phyloP scores from a whole-genome alignment of 2,329 filamentous ascomycete species.

The Diplodia scrobiculata region DNA sequence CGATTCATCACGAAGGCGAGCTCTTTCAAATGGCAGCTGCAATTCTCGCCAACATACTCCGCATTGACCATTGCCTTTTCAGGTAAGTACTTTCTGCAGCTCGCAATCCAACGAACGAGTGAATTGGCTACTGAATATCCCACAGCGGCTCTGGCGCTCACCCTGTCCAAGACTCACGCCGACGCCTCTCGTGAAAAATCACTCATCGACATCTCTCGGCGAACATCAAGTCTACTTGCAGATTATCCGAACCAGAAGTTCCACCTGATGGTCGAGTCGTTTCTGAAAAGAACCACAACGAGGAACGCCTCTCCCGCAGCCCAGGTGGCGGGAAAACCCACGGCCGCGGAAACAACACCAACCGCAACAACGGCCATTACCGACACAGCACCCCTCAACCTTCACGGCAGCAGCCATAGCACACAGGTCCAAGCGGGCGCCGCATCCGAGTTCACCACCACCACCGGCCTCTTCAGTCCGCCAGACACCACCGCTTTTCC shows the following conservation, averaged over 20 bases:
- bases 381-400: not conserved
- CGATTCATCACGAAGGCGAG: not conserved
- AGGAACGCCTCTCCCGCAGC: not conserved
- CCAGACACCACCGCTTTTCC: not conserved
- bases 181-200: not conserved
- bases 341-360: no score
- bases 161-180: not conserved
- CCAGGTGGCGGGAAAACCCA: not conserved
- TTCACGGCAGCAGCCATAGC: not conserved
- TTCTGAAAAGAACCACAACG: not conserved
- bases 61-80: slow-evolving; percentile 4
- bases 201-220: not conserved
- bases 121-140: not conserved
- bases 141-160: not conserved
- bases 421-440: no score
- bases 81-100: not conserved
- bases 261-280: slow-evolving; percentile 1
- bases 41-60: slow-evolving; percentile 7
- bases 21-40: not conserved
- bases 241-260: slow-evolving; percentile 6
- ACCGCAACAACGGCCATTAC: not conserved
- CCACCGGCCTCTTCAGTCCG: not conserved
- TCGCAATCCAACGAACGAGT: not conserved
- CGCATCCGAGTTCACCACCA: not conserved
- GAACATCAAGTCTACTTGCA: not conserved